phyloP scores from a whole-genome alignment of 2,329 filamentous ascomycete genomes.

The Ceratocystis cacaofunesta region DNA sequence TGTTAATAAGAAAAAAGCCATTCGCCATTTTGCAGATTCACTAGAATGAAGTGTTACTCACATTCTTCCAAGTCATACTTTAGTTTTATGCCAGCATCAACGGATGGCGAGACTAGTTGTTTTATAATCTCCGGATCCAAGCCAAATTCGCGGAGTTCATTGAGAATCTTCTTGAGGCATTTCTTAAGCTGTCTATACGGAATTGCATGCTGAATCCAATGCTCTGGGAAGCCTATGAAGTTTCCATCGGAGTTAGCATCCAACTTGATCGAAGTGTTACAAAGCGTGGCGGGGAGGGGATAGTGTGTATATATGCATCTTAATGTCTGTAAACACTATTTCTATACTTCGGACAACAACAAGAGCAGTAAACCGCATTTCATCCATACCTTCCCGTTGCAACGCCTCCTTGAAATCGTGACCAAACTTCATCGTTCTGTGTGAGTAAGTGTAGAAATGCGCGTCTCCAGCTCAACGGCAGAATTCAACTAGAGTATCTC shows the following conservation, averaged over 20 bases:
- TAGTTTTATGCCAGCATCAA: slow-evolving; percentile 32
- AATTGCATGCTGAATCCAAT: slow-evolving; percentile 60
- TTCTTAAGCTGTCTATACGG: slow-evolving; percentile 79
- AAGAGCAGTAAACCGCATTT: not conserved
- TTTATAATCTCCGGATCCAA: slow-evolving; percentile 57
- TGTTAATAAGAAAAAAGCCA: not conserved
- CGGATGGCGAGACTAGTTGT: slow-evolving; percentile 41
- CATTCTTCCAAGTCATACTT: slow-evolving; percentile 40
- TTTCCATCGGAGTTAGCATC: not conserved
- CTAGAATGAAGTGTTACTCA: slow-evolving; percentile 20
- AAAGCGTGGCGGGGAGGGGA: too few relatives aligned
- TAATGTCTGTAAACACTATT: too few relatives aligned
- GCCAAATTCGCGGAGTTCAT: slow-evolving; percentile 55
- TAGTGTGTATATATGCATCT: too few relatives aligned
- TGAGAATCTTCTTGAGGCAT: slow-evolving; percentile 65
- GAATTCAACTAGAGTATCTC: not conserved
- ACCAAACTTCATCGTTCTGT: slow-evolving; percentile 63
- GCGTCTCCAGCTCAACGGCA: not conserved
- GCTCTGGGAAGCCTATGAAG: slow-evolving; percentile 49
- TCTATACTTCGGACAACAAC: too few relatives aligned
- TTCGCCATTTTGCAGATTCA: not conserved
- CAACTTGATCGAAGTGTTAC: not conserved
- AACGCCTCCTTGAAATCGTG: slow-evolving; percentile 60
- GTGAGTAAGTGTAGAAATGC: not conserved
- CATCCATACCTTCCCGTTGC: slow-evolving; percentile 38